Conservation (phyloP, 176 grass and related monocot species). For the Otatea glauca region DNA sequence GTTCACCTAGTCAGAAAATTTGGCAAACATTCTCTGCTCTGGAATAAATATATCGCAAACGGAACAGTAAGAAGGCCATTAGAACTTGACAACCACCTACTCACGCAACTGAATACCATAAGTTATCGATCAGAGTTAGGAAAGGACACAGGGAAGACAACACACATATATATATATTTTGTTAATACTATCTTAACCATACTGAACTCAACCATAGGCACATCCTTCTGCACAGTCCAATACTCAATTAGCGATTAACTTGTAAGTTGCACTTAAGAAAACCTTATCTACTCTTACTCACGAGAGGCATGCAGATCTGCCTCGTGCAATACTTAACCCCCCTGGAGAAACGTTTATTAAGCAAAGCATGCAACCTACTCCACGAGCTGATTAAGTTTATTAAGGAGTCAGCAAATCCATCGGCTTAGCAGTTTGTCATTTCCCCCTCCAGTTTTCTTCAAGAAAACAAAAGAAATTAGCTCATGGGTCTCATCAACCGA, state of each 20-base stretch:
- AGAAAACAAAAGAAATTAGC: background rate
- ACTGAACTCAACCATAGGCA: conserved; percentile 10
- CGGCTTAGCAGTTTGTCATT: conserved; percentile 17
- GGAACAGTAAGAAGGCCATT: background rate
- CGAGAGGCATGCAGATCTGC: background rate
- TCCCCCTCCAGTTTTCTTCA: background rate
- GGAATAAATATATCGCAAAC: background rate
- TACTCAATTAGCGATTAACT: background rate
- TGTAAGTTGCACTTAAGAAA: background rate
- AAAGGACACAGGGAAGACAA: background rate
- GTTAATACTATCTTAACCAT: background rate
- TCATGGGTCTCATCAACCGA: background rate
- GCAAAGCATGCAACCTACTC: conserved; percentile 23
- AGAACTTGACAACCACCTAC: background rate
- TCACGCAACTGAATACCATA: background rate
- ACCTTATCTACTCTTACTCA: background rate
- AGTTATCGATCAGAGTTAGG: background rate
- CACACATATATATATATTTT: background rate
- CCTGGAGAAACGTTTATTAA: background rate
- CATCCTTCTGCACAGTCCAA: background rate
- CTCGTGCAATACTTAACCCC: conserved; percentile 1
- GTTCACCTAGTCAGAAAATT: background rate
- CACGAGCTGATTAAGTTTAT: conserved; percentile 18
- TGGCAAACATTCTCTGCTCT: background rate
- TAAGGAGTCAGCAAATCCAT: conserved; percentile 4